These are phyloP conservation scores for Macrocystidia cucumis DNA, from an alignment of 1,284 basidiomycete genomes.

Conservation along the genomic window DNA sequence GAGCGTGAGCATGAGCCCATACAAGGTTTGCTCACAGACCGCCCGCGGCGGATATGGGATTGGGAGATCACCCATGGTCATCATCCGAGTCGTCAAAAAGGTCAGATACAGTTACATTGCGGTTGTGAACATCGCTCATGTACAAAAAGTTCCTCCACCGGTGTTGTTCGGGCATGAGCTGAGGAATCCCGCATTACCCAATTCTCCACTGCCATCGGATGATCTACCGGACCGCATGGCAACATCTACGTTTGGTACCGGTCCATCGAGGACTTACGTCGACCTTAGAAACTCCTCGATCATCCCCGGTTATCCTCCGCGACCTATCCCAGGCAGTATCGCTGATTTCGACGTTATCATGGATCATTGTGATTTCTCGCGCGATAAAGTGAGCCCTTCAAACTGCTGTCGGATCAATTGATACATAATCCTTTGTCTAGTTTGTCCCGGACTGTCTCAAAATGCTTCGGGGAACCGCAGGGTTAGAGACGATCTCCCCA, in stretches of 20 bases:
- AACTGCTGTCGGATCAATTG: constrained; percentile 3
- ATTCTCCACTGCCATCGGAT: constrained; percentile 30
- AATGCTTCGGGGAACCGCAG: constrained; percentile 64
- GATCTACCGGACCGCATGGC: constrained; percentile 35
- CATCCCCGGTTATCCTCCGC: constrained; percentile 69
- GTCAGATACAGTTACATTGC: constrained; percentile 27
- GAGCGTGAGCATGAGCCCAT: too few relatives aligned
- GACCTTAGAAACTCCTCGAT: constrained; percentile 53
- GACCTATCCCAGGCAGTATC: constrained; percentile 75
- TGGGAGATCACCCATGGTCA: constrained; percentile 92
- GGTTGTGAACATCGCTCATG: neutral
- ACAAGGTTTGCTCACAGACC: too few relatives aligned
- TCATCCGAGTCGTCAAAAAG: constrained; percentile 72
- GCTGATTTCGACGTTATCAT: constrained; percentile 84
- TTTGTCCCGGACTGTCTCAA: constrained; percentile 80
- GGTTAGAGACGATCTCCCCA: constrained; percentile 67
- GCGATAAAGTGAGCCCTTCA: constrained; percentile 54
- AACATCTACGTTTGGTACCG: constrained; percentile 52
- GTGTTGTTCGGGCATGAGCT: constrained; percentile 51
- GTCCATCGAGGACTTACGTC: constrained; percentile 71
- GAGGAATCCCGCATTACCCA: constrained; percentile 68
- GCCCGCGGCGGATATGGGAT: constrained; percentile 81
- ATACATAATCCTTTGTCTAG: constrained; percentile 22
- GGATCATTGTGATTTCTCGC: constrained; percentile 84
- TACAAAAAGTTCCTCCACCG: constrained; percentile 58